phyloP scores from a whole-genome alignment of 257 asterid species.

The Fraxinus excelsior region DNA sequence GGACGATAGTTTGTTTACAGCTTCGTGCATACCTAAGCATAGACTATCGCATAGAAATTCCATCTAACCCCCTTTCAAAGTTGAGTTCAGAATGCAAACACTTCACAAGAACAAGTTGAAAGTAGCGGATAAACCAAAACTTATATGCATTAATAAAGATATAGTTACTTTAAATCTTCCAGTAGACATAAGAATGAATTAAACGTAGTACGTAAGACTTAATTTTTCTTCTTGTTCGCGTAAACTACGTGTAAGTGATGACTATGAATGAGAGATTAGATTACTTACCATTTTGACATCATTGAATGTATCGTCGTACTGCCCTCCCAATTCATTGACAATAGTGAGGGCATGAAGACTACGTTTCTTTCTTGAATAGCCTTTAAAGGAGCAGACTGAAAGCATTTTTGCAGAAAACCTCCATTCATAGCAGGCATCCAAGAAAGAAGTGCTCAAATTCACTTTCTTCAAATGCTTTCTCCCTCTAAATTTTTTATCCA shows the following conservation, averaged over 20 bases:
- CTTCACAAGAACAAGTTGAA: too few relatives aligned
- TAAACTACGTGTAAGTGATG: neutral
- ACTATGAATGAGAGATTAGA: neutral
- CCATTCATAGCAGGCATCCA: constrained; percentile 35
- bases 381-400: constrained; percentile 21
- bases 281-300: constrained; percentile 59
- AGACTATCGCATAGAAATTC: too few relatives aligned
- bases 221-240: neutral
- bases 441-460: constrained; percentile 41
- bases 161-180: too few relatives aligned
- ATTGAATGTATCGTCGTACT: constrained; percentile 59
- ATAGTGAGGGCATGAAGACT: constrained; percentile 32
- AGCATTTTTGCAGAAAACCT: constrained; percentile 32
- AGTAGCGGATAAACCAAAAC: too few relatives aligned
- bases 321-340: constrained; percentile 61
- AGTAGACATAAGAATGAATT: too few relatives aligned
- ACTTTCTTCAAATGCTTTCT: constrained; percentile 37
- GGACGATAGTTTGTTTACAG: too few relatives aligned
- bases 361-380: constrained; percentile 38
- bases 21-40: too few relatives aligned
- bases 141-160: too few relatives aligned
- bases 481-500: constrained; percentile 20
- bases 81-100: too few relatives aligned
- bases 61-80: too few relatives aligned
- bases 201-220: neutral